Conservation (phyloP, 441 rosid genomes). For the Francoa sonchifolia region DNA sequence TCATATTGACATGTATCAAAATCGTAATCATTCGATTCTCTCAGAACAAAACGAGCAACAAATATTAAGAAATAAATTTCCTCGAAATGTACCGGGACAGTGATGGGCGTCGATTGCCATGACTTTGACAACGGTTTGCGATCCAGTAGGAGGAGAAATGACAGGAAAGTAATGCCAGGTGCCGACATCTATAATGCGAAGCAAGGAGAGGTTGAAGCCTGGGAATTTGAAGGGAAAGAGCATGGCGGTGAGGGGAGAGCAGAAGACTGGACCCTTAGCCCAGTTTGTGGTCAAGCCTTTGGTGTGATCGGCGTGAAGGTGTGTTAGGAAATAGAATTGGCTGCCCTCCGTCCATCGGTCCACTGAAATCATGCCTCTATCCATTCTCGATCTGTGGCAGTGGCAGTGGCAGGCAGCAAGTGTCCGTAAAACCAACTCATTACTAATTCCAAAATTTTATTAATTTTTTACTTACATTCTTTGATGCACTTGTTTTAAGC, state of each 20-base stretch:
- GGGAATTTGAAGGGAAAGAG: slow-evolving; percentile 63
- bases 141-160: slow-evolving; percentile 32
- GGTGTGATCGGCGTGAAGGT: slow-evolving; percentile 68
- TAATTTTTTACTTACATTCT: too few species aligned
- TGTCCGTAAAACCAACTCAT: too few species aligned
- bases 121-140: slow-evolving; percentile 27
- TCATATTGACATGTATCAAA: too few species aligned
- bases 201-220: slow-evolving; percentile 45
- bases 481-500: too few species aligned
- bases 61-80: too few species aligned
- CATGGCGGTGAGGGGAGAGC: slow-evolving; percentile 64
- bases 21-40: too few species aligned
- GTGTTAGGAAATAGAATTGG: slow-evolving; percentile 66
- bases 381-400: too few species aligned
- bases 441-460: too few species aligned
- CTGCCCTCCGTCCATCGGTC: slow-evolving; percentile 61
- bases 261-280: slow-evolving; percentile 52
- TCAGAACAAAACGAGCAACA: too few species aligned
- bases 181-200: slow-evolving; percentile 42
- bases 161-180: slow-evolving; percentile 46
- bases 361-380: slow-evolving; percentile 58
- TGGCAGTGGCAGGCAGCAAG: too few species aligned
- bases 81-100: slow-evolving; percentile 43
- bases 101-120: slow-evolving; percentile 66
- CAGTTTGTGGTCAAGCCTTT: slow-evolving; percentile 47